Evolutionary conservation across 306 rosid species (phyloP).

Genomic region (Fragaria nilgerrensis): DNA sequence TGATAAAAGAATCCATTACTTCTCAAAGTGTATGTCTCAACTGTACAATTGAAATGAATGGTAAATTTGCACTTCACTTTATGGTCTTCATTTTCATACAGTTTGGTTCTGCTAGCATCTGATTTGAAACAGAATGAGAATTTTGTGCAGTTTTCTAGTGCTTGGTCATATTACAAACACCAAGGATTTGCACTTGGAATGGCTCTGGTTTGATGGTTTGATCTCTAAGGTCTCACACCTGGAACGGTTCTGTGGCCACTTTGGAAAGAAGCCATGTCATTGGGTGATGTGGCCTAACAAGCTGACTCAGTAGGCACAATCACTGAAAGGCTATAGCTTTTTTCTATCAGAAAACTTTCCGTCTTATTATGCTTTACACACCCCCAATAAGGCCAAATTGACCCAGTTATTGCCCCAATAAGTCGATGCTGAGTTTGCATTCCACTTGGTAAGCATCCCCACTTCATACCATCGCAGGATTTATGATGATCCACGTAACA

Average conservation of each 20-base stretch:
- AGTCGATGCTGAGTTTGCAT: slow-evolving; percentile 79
- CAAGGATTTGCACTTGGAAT: slow-evolving; percentile 12
- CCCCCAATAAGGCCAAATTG: slow-evolving; percentile 61
- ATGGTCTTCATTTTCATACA: neutral
- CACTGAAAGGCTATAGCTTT: slow-evolving; percentile 20
- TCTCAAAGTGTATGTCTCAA: slow-evolving; percentile 28
- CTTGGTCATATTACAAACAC: neutral
- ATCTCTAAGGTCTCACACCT: slow-evolving; percentile 9
- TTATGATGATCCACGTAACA: slow-evolving; percentile 37
- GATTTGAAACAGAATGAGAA: neutral
- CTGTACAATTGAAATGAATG: slow-evolving; percentile 19
- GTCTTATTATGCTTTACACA: slow-evolving; percentile 23
- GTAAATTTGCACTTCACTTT: neutral
- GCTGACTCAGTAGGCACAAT: slow-evolving; percentile 55
- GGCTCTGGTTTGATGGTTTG: slow-evolving; percentile 19
- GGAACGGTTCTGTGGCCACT: slow-evolving; percentile 22
- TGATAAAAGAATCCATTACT: slow-evolving; percentile 21
- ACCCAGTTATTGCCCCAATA: slow-evolving; percentile 41
- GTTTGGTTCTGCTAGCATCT: neutral
- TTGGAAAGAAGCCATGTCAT: slow-evolving; percentile 33
- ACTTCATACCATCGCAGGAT: slow-evolving; percentile 41
- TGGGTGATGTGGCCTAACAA: slow-evolving; percentile 42
- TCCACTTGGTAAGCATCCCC: slow-evolving; percentile 67
- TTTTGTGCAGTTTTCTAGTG: neutral
- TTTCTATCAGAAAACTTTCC: slow-evolving; percentile 21